Base-by-base conservation (phyloP, 2,329 filamentous ascomycete species). In the Pyrenophora graminea region DNA sequence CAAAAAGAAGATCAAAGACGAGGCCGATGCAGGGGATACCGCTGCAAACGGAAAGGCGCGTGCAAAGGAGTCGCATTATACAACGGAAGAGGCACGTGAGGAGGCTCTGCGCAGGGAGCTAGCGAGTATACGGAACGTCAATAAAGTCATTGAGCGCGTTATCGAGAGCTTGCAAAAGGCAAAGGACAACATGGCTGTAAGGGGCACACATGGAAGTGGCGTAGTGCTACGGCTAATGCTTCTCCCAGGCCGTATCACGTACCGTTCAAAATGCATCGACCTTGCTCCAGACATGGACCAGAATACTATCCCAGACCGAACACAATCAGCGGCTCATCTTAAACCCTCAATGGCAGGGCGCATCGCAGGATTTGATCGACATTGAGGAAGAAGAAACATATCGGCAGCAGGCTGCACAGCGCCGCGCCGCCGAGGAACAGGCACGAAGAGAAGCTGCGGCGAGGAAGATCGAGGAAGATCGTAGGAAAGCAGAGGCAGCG, bases 281-380 rank as follows among this genome's bases (percentile, higher is more conserved):
- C 1, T 83, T 99, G 12, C 85, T 99, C 27, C 91, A 95, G 65
- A 96, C 92, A 13, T 99, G 93, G 93, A 96, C 91, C 7, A 87
- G 91, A 45, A 97, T 99, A 60, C 83, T 99, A 10, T 94, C 91
- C 6, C 94, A 99, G 74, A 97, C 94, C 4, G 94, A 99, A 75
- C 94, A 99, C 75, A 97, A 96, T 70, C 92, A 97, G 73, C 86
- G 94, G 19, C 79, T 99, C 43, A 87, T 99, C 38, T 81, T 97
- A 39, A 89, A 96, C 67, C 89, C 91, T 2, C 80, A 85, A 51
- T 99, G 93, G 91, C 88, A 93, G 68, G 94, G 94, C 49, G 89
- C 92, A 23, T 89, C 85, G 4, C 86, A 92, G 67, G 94, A 99
- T 74, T 75, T 23, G 33, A 81, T 85, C n/a, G 91, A 96, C 54